Conservation (phyloP, 148 eudicot genomes). For the Agrostemma githago region DNA sequence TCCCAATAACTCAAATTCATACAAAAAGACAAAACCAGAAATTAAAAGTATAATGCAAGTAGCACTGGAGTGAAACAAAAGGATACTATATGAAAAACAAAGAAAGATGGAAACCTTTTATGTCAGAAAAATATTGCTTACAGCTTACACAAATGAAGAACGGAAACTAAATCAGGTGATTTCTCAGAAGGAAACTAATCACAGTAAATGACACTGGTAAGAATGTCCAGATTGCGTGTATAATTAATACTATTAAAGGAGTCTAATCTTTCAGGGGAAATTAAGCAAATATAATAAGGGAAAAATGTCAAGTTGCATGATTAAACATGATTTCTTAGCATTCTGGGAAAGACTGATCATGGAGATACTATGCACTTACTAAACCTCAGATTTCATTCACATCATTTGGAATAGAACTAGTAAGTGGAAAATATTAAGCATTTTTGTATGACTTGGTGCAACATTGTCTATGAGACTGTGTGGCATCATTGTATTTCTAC, state of each 20-base stretch:
- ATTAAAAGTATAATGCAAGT: constrained; percentile 19
- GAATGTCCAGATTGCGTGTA: neutral
- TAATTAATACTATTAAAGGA: neutral
- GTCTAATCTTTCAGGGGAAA: neutral
- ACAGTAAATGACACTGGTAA: neutral
- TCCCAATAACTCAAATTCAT: constrained; percentile 13
- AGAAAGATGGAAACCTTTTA: constrained; percentile 4
- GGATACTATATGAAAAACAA: neutral
- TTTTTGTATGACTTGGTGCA: neutral
- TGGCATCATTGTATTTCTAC: neutral
- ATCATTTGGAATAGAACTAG: neutral
- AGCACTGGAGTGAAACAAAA: constrained; percentile 10
- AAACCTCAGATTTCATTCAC: neutral
- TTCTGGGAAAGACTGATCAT: neutral
- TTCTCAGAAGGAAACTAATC: neutral
- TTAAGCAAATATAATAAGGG: neutral
- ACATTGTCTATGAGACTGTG: neutral
- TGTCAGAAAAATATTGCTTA: neutral
- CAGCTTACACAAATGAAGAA: neutral
- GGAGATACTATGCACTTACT: neutral
- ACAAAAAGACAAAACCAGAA: constrained; percentile 17
- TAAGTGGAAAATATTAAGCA: neutral
- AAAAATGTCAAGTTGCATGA: neutral
- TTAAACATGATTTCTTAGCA: neutral
- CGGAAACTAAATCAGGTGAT: neutral